Base-by-base conservation (phyloP, 1,284 basidiomycete genomes). In the Phenoliferia sp. region DNA sequence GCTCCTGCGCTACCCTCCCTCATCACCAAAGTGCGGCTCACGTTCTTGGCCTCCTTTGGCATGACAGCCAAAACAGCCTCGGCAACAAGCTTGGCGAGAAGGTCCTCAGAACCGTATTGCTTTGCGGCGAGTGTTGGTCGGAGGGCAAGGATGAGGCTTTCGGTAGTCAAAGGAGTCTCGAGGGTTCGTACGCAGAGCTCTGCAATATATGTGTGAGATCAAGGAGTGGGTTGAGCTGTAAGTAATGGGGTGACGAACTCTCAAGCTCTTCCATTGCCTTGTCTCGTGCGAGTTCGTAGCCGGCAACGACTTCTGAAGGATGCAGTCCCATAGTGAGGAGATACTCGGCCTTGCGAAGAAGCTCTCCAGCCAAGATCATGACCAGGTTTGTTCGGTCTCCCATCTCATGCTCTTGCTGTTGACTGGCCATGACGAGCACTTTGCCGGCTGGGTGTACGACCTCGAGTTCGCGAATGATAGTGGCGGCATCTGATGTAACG, bases 391-490 rank as follows among this genome's bases (percentile, higher is more conserved):
- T 98, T 62, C 91, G 87, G 81, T 99, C 96, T 66, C 95, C 96
- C 91, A 98, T 95, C 90, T 83, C 96, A 1, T 88, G 80, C 80
- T 98, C 95, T 79, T 99, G 96, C 36, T 95, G 91, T 77, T 97
- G 93, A 52, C 90, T 92, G 26, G 94, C 94, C 92, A 98, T 96
- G 35, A 99, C 95, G 17, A 99, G 83, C 15, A 99, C 83, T 80
- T 98, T 99, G 34, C 94, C 96, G 6, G 95, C 95, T 0, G 96
- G 96, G 80, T 99, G 96, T 33, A 98, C 92, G 61, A 99, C 93
- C 79, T 99, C 96, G 79, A 98, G 88, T 82, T 99, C 96, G 72
- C 90, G 87, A 78, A 99, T 94, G 81, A 99, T 99, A 66, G 96
- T 99, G 15, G 96, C 96, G 10, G 96, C 95, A 85, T 99, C 96